phyloP scores from a whole-genome alignment of 2,329 filamentous ascomycete genomes.

The Hypoxylon sp. region DNA sequence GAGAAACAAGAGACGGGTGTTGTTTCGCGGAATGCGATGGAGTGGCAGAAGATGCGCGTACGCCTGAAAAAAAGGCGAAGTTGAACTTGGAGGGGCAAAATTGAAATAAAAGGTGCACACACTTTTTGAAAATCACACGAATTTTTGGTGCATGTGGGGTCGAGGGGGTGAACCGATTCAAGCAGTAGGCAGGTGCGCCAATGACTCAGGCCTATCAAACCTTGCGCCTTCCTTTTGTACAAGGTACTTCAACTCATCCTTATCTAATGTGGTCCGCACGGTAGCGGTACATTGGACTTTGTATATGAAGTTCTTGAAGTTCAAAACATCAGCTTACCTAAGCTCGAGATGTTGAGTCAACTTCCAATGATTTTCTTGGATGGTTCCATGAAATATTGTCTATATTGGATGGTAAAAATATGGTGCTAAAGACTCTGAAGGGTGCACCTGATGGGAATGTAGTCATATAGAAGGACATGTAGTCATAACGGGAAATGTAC shows the following conservation, averaged over 20 bases:
- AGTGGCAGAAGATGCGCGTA: constrained; percentile 23
- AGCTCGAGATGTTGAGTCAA: neutral
- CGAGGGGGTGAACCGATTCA: constrained; percentile 44
- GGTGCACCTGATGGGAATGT: no score
- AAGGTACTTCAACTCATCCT: neutral
- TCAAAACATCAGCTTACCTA: constrained; percentile 3
- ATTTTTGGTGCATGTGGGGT: constrained; percentile 55
- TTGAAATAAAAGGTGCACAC: constrained; percentile 39
- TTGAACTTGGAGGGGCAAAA: constrained; percentile 51
- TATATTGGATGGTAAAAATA: neutral
- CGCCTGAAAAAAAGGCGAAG: constrained; percentile 21
- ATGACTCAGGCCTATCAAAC: constrained; percentile 6
- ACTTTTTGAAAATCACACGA: constrained; percentile 53
- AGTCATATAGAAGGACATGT: neutral
- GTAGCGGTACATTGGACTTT: neutral
- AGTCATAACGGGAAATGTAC: neutral
- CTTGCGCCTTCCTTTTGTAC: neutral
- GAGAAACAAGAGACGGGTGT: neutral
- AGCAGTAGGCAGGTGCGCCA: constrained; percentile 5
- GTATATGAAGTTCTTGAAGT: neutral
- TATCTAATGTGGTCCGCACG: neutral
- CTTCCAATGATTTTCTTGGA: neutral
- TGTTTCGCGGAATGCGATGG: constrained; percentile 15
- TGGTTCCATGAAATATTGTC: neutral
- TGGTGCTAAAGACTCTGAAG: neutral